phyloP scores from a whole-genome alignment of 768 basidiomycete genomes.

The Suillus sp. region DNA sequence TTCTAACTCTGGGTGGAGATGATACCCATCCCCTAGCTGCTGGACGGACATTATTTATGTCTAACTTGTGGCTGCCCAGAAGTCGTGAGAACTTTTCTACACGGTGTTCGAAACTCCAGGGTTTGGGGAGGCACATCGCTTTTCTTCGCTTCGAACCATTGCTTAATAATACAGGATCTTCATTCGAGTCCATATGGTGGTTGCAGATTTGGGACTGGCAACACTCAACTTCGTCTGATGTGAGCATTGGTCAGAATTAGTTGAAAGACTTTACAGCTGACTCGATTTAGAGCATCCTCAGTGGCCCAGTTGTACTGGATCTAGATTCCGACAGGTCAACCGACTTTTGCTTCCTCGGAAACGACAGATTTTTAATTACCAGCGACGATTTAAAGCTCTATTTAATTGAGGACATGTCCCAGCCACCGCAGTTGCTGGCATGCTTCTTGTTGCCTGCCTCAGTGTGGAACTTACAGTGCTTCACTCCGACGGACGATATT shows the following conservation, averaged over 20 bases:
- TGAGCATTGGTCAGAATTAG: neutral
- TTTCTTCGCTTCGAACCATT: neutral
- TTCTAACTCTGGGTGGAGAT: neutral
- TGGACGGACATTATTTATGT: neutral
- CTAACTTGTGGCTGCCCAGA: neutral
- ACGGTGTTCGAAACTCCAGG: neutral
- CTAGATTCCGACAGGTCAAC: neutral
- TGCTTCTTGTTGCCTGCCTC: neutral
- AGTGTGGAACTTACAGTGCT: neutral
- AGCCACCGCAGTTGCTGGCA: neutral
- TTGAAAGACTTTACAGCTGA: neutral
- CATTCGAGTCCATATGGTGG: neutral
- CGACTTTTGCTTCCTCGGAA: constrained; percentile 1
- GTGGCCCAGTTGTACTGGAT: too few species aligned
- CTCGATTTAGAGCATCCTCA: neutral
- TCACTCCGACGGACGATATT: neutral
- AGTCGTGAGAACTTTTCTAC: neutral
- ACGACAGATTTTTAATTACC: neutral
- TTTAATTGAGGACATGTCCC: constrained; percentile 1
- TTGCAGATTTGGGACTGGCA: constrained; percentile 4
- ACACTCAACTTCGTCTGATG: neutral
- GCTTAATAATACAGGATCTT: too few species aligned
- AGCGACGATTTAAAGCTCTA: neutral
- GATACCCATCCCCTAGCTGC: neutral
- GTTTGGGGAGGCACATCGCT: neutral